Evolutionary conservation across 257 asterid species (phyloP).

Genomic region (Ilex asprella): DNA sequence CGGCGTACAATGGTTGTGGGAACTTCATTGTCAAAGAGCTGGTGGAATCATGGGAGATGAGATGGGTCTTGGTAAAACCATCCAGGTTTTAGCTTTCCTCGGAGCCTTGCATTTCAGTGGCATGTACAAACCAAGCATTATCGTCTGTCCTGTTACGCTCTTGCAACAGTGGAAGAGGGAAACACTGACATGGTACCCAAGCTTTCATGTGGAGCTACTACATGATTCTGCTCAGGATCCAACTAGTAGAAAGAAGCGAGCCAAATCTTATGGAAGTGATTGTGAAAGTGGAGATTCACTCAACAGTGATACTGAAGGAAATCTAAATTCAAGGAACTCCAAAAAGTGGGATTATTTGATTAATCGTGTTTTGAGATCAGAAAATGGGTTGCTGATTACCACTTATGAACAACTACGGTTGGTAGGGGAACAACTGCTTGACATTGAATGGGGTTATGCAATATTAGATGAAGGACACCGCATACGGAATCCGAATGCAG

Average conservation of each 20-base stretch:
- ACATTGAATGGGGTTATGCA: conserved; percentile 94
- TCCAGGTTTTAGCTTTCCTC: conserved; percentile 79
- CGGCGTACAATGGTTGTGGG: conserved; percentile 99
- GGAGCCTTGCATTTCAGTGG: conserved; percentile 89
- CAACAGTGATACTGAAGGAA: conserved; percentile 53
- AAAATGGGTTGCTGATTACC: conserved; percentile 81
- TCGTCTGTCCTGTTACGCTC: conserved; percentile 91
- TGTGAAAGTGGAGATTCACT: conserved; percentile 53
- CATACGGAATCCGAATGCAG: conserved; percentile 96
- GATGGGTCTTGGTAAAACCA: conserved; percentile 99
- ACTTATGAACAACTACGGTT: conserved; percentile 93
- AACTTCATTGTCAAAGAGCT: conserved; percentile 93
- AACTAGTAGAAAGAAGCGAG: conserved; percentile 42
- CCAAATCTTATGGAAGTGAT: conserved; percentile 55
- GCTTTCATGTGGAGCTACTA: conserved; percentile 72
- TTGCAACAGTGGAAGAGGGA: conserved; percentile 93
- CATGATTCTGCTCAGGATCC: conserved; percentile 82
- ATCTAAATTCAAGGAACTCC: conserved; percentile 32
- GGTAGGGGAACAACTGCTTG: conserved; percentile 71
- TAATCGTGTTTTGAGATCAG: conserved; percentile 70
- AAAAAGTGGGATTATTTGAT: conserved; percentile 78
- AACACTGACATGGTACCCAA: conserved; percentile 82
- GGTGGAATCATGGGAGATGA: conserved; percentile 99
- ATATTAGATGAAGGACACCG: conserved; percentile 97
- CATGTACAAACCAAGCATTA: conserved; percentile 86